Conservation (phyloP, 495 filamentous ascomycete species). For the Neurospora sp. region DNA sequence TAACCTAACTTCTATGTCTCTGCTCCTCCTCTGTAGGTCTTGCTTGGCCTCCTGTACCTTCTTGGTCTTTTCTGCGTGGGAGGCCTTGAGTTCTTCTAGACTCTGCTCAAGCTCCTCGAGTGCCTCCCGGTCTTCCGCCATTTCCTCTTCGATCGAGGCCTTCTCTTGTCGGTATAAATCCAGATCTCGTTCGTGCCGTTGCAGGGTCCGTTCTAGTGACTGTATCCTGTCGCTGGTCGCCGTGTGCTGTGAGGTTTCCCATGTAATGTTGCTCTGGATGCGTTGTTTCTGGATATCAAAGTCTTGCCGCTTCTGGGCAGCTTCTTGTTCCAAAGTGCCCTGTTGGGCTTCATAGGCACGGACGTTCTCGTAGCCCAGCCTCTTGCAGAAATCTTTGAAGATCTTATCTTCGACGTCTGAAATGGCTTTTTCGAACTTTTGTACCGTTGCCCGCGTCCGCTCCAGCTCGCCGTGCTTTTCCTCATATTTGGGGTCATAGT, state of each 20-base stretch:
- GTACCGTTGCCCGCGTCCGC: conserved; percentile 52
- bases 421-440: conserved; percentile 65
- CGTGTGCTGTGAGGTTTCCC: conserved; percentile 61
- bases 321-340: conserved; percentile 81
- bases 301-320: conserved; percentile 71
- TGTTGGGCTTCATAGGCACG: conserved; percentile 89
- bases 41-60: conserved; percentile 70
- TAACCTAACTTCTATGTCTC: conserved; percentile 66
- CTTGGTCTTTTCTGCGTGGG: conserved; percentile 56
- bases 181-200: conserved; percentile 55
- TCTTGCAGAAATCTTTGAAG: conserved; percentile 76
- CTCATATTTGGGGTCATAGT: conserved; percentile 67
- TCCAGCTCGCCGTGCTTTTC: conserved; percentile 60
- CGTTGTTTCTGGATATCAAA: conserved; percentile 76
- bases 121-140: conserved; percentile 63
- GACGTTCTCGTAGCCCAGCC: conserved; percentile 79
- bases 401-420: conserved; percentile 80
- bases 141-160: conserved; percentile 56
- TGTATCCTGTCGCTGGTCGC: conserved; percentile 60
- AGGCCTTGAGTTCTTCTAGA: conserved; percentile 55
- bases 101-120: conserved; percentile 65
- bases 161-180: conserved; percentile 64
- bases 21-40: conserved; percentile 75
- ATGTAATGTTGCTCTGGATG: conserved; percentile 68
- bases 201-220: conserved; percentile 51